Evolutionary conservation across 2,329 filamentous ascomycete genomes (phyloP).

Genomic region (Keithomyces neogunnii): DNA sequence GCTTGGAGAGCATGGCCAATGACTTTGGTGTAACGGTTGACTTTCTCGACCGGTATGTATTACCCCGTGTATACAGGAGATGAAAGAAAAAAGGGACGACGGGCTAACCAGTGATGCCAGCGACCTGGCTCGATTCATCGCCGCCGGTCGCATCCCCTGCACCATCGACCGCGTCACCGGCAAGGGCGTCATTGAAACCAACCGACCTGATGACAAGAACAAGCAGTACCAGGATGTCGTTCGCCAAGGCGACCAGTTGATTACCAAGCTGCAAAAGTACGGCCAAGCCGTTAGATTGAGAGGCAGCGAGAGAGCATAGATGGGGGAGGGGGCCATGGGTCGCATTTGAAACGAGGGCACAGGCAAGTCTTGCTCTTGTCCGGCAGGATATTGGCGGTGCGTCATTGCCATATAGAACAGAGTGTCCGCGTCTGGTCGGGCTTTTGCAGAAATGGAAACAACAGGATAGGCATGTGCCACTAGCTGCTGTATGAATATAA

Average conservation of each 20-base stretch:
- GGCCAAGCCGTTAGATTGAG: slow-evolving; percentile 90
- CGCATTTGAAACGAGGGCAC: no score
- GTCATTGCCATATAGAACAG: neutral
- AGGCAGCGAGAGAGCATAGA: slow-evolving; percentile 82
- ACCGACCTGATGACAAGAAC: slow-evolving; percentile 97
- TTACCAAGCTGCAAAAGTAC: slow-evolving; percentile 99
- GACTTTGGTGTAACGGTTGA: slow-evolving; percentile 97
- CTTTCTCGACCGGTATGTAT: slow-evolving; percentile 79
- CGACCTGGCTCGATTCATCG: slow-evolving; percentile 95
- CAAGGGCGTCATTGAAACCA: slow-evolving; percentile 96
- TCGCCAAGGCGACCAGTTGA: slow-evolving; percentile 93
- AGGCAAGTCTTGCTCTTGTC: neutral
- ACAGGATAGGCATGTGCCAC: neutral
- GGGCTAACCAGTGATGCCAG: slow-evolving; percentile 32
- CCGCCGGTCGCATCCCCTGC: slow-evolving; percentile 86
- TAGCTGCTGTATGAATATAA: slow-evolving; percentile 8
- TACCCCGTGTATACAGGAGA: neutral
- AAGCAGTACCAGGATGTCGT: slow-evolving; percentile 99
- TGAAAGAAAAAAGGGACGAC: neutral
- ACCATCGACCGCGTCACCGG: slow-evolving; percentile 96
- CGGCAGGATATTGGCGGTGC: neutral
- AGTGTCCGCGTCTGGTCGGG: neutral
- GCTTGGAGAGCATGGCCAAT: slow-evolving; percentile 92
- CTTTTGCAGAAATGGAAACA: neutral
- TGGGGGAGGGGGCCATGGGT: neutral